Evolutionary conservation across 495 filamentous ascomycete genomes (phyloP).

Genomic region (Trichoderma virens): DNA sequence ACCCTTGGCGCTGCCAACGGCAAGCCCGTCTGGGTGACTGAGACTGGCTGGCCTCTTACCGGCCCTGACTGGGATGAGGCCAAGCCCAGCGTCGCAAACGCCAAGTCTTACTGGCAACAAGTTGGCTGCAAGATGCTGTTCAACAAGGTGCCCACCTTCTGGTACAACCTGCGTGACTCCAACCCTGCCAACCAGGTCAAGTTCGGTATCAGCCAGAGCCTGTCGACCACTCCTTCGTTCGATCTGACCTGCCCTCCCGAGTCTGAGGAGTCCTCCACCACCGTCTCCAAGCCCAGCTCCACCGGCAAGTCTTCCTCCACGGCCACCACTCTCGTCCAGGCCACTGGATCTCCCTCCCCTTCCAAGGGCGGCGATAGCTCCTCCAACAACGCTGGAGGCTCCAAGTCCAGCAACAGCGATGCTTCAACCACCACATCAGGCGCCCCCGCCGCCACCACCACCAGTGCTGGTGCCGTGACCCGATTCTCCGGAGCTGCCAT

Average conservation of each 20-base stretch:
- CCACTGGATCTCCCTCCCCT: neutral
- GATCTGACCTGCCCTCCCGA: conserved; percentile 48
- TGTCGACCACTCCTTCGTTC: conserved; percentile 49
- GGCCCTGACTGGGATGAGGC: conserved; percentile 45
- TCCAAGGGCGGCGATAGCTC: neutral
- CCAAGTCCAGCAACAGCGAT: conserved; percentile 8
- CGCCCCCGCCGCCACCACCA: neutral
- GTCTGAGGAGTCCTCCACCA: conserved; percentile 24
- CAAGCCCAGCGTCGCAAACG: conserved; percentile 51
- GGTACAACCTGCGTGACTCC: conserved; percentile 42
- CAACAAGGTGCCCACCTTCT: conserved; percentile 60
- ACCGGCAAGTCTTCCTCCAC: conserved; percentile 11
- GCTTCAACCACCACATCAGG: neutral
- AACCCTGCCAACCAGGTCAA: conserved; percentile 37
- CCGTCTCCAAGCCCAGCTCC: conserved; percentile 9
- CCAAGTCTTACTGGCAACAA: conserved; percentile 64
- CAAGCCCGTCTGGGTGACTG: conserved; percentile 46
- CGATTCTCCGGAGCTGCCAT: conserved; percentile 3
- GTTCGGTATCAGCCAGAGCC: conserved; percentile 40
- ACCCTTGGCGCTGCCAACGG: conserved; percentile 22
- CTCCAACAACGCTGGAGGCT: conserved; percentile 10
- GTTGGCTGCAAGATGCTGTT: conserved; percentile 60
- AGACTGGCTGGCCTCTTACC: conserved; percentile 42
- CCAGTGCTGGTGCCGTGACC: conserved; percentile 3
- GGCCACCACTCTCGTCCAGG: conserved; percentile 10